These are phyloP conservation scores for Aspergillus flavus DNA, from an alignment of 2,329 filamentous ascomycete genomes.

Conservation along the genomic window DNA sequence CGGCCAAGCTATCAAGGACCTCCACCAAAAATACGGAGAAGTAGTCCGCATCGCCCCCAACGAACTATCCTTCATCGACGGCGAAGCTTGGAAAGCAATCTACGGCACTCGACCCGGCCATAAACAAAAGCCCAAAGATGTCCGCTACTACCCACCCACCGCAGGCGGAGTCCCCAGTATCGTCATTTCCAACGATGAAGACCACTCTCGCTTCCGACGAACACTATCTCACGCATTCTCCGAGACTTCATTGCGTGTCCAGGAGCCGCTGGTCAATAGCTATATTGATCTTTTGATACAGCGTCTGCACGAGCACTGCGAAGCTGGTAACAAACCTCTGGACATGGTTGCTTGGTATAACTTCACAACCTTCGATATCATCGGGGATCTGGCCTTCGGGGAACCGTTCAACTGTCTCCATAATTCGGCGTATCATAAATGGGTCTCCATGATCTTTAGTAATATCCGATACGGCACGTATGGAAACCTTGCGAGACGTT, in stretches of 20 bases:
- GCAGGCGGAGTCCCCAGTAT: conserved; percentile 9
- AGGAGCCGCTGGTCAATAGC: conserved; percentile 35
- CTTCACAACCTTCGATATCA: conserved; percentile 29
- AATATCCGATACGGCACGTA: no score
- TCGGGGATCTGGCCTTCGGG: conserved; percentile 30
- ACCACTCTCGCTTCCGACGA: conserved; percentile 30
- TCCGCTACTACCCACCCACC: background rate
- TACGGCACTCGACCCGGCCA: conserved; percentile 23
- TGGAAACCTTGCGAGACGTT: no score
- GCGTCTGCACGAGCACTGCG: conserved; percentile 18
- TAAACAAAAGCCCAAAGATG: background rate
- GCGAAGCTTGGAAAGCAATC: conserved; percentile 31
- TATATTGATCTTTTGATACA: conserved; percentile 35
- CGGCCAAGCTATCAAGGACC: background rate
- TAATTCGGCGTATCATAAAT: conserved; percentile 16
- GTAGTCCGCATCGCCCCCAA: conserved; percentile 35
- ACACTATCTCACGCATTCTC: conserved; percentile 44
- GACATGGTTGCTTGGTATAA: conserved; percentile 32
- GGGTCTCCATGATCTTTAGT: no score
- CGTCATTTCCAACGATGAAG: conserved; percentile 15
- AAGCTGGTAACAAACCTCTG: conserved; percentile 4
- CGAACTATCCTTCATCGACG: conserved; percentile 34
- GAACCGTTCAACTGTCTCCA: conserved; percentile 28
- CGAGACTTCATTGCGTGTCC: conserved; percentile 35
- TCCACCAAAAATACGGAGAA: conserved; percentile 18